Evolutionary conservation across 306 rosid genomes (phyloP).

Genomic region (Cicer cuneatum): DNA sequence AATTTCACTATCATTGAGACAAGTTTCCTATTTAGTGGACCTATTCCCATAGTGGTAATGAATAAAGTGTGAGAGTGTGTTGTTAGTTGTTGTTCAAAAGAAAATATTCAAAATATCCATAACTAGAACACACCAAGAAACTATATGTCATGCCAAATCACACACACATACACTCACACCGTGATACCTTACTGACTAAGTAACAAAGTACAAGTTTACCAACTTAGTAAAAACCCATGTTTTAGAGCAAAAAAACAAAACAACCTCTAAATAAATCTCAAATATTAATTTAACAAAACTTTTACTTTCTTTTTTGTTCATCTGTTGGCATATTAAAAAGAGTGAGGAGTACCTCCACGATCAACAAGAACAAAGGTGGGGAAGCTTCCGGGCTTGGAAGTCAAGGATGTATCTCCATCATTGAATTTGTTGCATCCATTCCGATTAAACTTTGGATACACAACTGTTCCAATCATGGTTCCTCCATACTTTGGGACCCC

Average conservation of each 20-base stretch:
- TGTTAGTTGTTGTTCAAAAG: not conserved
- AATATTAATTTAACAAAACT: not conserved
- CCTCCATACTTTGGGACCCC: slow-evolving; percentile 98
- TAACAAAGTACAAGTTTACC: slow-evolving; percentile 10
- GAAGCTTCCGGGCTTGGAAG: slow-evolving; percentile 71
- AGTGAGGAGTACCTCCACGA: slow-evolving; percentile 76
- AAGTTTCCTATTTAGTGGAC: not conserved
- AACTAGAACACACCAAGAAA: slow-evolving; percentile 26
- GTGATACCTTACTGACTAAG: not conserved
- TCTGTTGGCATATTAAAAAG: not conserved
- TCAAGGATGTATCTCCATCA: slow-evolving; percentile 52
- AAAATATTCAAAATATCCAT: slow-evolving; percentile 14
- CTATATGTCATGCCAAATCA: not conserved
- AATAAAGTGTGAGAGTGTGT: not conserved
- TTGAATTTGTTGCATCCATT: slow-evolving; percentile 75
- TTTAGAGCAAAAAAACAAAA: not conserved
- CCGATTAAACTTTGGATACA: slow-evolving; percentile 72
- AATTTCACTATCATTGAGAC: not conserved
- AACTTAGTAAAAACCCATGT: not conserved
- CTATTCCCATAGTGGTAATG: not conserved
- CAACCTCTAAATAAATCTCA: not conserved
- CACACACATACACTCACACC: not conserved
- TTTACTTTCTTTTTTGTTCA: not conserved
- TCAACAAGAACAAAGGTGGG: slow-evolving; percentile 83
- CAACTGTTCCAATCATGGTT: slow-evolving; percentile 78